These are phyloP conservation scores for Croton laevigatus DNA, from an alignment of 441 rosid species.

Conservation along the genomic window DNA sequence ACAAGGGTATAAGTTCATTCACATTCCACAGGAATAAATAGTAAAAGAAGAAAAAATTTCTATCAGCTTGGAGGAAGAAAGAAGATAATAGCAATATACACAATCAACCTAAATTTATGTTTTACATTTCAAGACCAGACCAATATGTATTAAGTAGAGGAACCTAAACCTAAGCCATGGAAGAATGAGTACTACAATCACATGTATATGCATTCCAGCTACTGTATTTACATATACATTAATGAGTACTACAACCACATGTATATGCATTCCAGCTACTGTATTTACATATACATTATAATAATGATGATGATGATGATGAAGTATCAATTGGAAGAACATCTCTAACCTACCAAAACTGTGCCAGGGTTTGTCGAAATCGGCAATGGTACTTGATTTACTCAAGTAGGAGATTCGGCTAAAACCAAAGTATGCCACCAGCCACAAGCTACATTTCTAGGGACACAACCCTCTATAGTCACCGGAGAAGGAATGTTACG, in stretches of 20 bases:
- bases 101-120: slow-evolving; percentile 19
- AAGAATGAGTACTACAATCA: slow-evolving; percentile 34
- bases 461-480: slow-evolving; percentile 53
- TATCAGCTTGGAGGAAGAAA: neutral
- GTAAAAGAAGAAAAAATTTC: too few species aligned
- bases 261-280: slow-evolving; percentile 23
- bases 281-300: slow-evolving; percentile 26
- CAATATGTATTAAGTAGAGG: slow-evolving; percentile 8
- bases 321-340: slow-evolving; percentile 17
- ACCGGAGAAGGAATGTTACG: slow-evolving; percentile 77
- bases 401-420: slow-evolving; percentile 56
- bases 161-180: slow-evolving; percentile 25
- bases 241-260: slow-evolving; percentile 21
- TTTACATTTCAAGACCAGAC: slow-evolving; percentile 16
- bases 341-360: slow-evolving; percentile 63
- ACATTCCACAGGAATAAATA: too few species aligned
- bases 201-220: slow-evolving; percentile 23
- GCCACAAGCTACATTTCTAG: slow-evolving; percentile 76
- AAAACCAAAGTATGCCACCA: slow-evolving; percentile 98
- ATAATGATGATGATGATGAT: neutral
- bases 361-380: slow-evolving; percentile 24
- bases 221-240: slow-evolving; percentile 27
- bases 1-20: too few species aligned
- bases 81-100: slow-evolving; percentile 12
- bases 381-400: neutral